Evolutionary conservation across 1,284 basidiomycete genomes (phyloP).

Genomic region (Volvariella volvacea): DNA sequence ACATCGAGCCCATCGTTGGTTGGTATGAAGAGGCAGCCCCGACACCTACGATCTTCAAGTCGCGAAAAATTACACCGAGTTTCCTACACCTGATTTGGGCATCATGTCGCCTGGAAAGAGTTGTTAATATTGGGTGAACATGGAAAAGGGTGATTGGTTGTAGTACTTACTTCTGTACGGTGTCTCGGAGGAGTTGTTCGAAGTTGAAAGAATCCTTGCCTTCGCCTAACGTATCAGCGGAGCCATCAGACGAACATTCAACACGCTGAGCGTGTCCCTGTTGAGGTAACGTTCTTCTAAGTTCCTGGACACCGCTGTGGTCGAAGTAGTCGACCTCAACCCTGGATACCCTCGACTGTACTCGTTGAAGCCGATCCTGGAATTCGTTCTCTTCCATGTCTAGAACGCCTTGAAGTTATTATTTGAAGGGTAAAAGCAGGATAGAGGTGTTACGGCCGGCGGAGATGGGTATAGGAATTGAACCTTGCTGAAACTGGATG

Average conservation of each 20-base stretch:
- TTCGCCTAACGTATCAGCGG: slow-evolving; percentile 7
- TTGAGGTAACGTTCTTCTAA: slow-evolving; percentile 21
- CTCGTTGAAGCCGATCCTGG: too few relatives aligned
- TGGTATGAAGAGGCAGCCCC: slow-evolving; percentile 35
- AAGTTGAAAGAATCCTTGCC: slow-evolving; percentile 30
- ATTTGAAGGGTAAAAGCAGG: too few relatives aligned
- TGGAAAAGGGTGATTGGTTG: not conserved
- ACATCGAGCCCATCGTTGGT: slow-evolving; percentile 33
- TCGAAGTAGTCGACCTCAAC: slow-evolving; percentile 28
- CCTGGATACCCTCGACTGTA: not conserved
- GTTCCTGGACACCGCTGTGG: slow-evolving; percentile 25
- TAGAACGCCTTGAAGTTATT: too few relatives aligned
- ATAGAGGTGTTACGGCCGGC: too few relatives aligned
- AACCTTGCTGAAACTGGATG: too few relatives aligned
- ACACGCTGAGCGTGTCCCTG: slow-evolving; percentile 1
- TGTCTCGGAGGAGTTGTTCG: slow-evolving; percentile 26
- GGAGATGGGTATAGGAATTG: too few relatives aligned
- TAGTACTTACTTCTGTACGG: slow-evolving; percentile 26
- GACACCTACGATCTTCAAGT: slow-evolving; percentile 42
- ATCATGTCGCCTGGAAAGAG: slow-evolving; percentile 28
- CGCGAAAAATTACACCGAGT: slow-evolving; percentile 43
- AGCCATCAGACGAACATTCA: not conserved
- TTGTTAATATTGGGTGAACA: not conserved
- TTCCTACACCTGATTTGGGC: slow-evolving; percentile 35
- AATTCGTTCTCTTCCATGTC: too few relatives aligned